Conservation (phyloP, 441 rosid genomes). For the Codiaeum variegatum region DNA sequence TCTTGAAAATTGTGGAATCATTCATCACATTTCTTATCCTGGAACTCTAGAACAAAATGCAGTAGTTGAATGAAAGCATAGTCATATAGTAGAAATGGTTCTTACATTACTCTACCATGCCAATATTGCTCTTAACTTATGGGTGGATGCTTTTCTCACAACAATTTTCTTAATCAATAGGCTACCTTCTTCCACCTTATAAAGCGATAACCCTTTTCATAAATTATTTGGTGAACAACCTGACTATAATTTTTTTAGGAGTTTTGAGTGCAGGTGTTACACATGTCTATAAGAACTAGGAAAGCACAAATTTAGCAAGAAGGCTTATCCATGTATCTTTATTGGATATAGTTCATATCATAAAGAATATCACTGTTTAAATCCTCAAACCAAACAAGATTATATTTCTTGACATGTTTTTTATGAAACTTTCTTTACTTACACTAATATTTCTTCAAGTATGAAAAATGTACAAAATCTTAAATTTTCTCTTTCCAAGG, state of each 20-base stretch:
- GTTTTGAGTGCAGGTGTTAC: background rate
- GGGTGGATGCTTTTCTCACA: background rate
- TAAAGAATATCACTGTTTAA: background rate
- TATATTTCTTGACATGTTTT: background rate
- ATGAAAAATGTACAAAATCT: background rate
- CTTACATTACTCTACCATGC: background rate
- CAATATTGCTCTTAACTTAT: background rate
- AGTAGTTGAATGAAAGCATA: background rate
- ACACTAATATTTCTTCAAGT: background rate
- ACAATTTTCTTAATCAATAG: background rate
- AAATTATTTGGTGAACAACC: background rate
- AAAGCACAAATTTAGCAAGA: background rate
- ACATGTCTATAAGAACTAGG: background rate
- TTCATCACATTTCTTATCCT: background rate
- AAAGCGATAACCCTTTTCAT: background rate
- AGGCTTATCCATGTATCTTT: background rate
- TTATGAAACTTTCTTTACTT: background rate
- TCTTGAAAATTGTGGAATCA: background rate
- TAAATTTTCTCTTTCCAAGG: background rate
- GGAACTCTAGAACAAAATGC: background rate
- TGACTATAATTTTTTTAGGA: background rate
- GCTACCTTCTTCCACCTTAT: background rate
- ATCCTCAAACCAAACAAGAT: background rate
- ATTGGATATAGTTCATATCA: background rate
- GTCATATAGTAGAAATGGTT: background rate